phyloP scores from a whole-genome alignment of 148 eudicot species.

The Linanthus parryae region DNA sequence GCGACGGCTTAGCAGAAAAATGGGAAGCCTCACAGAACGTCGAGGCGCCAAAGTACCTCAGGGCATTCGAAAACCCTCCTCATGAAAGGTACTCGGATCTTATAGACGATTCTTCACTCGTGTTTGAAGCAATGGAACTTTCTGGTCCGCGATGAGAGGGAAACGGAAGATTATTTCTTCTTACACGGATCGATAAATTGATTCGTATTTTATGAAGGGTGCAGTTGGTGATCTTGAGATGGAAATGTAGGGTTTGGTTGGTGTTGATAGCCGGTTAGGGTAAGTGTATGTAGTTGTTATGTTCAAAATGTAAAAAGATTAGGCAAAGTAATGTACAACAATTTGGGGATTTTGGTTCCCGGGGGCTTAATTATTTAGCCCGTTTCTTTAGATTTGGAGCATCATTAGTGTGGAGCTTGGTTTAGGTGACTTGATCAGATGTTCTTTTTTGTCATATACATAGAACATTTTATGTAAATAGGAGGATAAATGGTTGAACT shows the following conservation, averaged over 20 bases:
- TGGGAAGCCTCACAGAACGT: constrained; percentile 75
- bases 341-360: no score
- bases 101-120: constrained; percentile 79
- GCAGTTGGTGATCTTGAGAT: neutral
- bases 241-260: constrained; percentile 5
- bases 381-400: no score
- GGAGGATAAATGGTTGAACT: no score
- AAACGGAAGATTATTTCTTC: neutral
- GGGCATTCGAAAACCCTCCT: constrained; percentile 41
- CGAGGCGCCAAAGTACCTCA: constrained; percentile 55
- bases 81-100: constrained; percentile 61
- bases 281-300: constrained; percentile 14
- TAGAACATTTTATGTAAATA: no score
- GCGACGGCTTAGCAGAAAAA: constrained; percentile 77
- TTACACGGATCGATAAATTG: neutral
- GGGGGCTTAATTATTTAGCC: no score
- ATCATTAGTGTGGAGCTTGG: no score
- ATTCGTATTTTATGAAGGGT: constrained; percentile 1
- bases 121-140: constrained; percentile 88
- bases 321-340: constrained; percentile 11
- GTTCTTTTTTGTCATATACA: no score
- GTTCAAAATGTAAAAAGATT: constrained; percentile 11
- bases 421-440: no score
- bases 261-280: constrained; percentile 16
- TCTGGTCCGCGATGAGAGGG: constrained; percentile 70